Conservation (phyloP, 441 rosid genomes). For the Erodium moschatum region DNA sequence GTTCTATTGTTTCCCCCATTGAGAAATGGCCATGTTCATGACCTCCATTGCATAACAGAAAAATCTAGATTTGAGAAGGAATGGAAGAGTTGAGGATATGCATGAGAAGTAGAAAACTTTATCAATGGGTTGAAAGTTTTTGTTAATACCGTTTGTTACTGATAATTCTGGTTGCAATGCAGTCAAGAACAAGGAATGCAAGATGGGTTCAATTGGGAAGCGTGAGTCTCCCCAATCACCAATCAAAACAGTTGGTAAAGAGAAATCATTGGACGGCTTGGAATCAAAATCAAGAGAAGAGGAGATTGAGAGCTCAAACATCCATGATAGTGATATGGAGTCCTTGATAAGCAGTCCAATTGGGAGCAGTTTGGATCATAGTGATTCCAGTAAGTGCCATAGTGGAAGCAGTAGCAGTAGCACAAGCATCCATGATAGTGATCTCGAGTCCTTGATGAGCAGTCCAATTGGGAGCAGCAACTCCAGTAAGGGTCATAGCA, state of each 20-base stretch:
- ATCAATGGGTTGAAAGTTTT: constrained; percentile 6
- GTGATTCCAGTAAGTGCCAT: constrained; percentile 22
- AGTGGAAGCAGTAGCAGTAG: constrained; percentile 21
- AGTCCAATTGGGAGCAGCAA: too few relatives aligned
- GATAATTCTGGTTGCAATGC: constrained; percentile 21
- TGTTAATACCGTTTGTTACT: constrained; percentile 15
- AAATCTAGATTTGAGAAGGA: not conserved
- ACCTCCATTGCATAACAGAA: not conserved
- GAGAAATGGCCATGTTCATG: not conserved
- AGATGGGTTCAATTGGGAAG: constrained; percentile 25
- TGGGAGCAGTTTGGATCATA: constrained; percentile 18
- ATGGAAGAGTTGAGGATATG: not conserved
- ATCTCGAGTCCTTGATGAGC: too few relatives aligned
- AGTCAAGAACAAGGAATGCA: constrained; percentile 33
- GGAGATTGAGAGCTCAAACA: constrained; percentile 21
- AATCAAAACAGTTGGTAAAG: constrained; percentile 14
- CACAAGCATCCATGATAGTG: too few relatives aligned
- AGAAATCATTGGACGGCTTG: constrained; percentile 21
- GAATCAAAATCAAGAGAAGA: constrained; percentile 19
- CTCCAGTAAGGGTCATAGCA: constrained; percentile 10
- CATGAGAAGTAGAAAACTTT: constrained; percentile 4
- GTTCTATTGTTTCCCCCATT: not conserved
- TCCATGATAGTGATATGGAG: constrained; percentile 28
- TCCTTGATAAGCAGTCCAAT: constrained; percentile 24
- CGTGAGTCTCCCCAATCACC: constrained; percentile 16